Evolutionary conservation across 257 asterid genomes (phyloP).

Genomic region (Forsythia suspensa): DNA sequence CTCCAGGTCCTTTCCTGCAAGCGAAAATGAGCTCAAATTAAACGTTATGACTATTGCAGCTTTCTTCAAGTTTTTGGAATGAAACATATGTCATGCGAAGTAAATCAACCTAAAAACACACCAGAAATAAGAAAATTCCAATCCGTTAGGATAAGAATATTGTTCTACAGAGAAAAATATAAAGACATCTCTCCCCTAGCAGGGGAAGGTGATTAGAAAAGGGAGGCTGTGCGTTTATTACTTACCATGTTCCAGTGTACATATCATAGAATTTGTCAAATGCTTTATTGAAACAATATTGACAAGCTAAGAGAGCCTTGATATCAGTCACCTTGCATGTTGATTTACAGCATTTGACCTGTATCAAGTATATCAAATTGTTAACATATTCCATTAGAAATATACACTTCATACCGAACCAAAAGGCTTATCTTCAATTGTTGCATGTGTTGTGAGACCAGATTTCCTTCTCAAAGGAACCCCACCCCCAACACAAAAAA

Average conservation of each 20-base stretch:
- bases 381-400: background rate
- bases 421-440: background rate
- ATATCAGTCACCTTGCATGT: constrained; percentile 71
- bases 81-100: background rate
- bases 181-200: too few relatives aligned
- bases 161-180: background rate
- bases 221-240: constrained; percentile 10
- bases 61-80: background rate
- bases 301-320: constrained; percentile 75
- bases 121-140: background rate
- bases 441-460: background rate
- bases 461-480: background rate
- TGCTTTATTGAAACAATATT: constrained; percentile 76
- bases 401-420: background rate
- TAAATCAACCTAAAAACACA: background rate
- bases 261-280: constrained; percentile 84
- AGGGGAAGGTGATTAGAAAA: background rate
- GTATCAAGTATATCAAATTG: constrained; percentile 14
- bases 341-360: constrained; percentile 90
- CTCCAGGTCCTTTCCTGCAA: constrained; percentile 77
- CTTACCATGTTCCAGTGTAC: constrained; percentile 84
- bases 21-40: background rate
- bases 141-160: background rate
- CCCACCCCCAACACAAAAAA: background rate
- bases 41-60: background rate